Evolutionary conservation across 352 stramenopile genomes (phyloP).

Genomic region (Phytophthora palmivora): DNA sequence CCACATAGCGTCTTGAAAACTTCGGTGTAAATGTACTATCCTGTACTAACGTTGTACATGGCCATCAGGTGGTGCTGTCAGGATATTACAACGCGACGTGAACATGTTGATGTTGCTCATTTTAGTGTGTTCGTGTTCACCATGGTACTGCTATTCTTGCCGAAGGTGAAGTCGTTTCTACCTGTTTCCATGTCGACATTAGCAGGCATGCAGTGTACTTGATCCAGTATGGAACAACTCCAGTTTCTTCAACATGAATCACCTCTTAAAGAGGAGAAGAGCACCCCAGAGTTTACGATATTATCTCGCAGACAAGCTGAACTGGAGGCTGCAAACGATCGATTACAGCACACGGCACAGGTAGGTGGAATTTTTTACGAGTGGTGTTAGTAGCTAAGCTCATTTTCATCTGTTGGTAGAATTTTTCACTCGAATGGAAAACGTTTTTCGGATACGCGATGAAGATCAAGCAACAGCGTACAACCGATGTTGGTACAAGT

Average conservation of each 20-base stretch:
- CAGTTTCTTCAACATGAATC: conserved; percentile 11
- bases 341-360: conserved; percentile 48
- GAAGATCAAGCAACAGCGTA: conserved; percentile 41
- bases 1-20: too few species aligned
- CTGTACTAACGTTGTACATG: too few species aligned
- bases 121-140: background rate
- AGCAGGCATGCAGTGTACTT: background rate
- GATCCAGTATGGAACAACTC: conserved; percentile 20
- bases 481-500: background rate
- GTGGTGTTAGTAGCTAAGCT: background rate
- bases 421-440: conserved; percentile 72
- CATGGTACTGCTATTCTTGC: conserved; percentile 28
- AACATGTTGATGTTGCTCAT: too few species aligned
- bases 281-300: conserved; percentile 12
- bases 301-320: conserved; percentile 37
- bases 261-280: conserved; percentile 20
- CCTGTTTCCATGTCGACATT: conserved; percentile 21
- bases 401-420: conserved; percentile 20
- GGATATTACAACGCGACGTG: background rate
- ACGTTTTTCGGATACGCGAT: conserved; percentile 61
- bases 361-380: conserved; percentile 16
- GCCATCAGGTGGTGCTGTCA: background rate
- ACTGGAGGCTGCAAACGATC: conserved; percentile 42
- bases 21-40: too few species aligned
- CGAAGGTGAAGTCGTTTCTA: conserved; percentile 16